phyloP scores from a whole-genome alignment of 495 filamentous ascomycete genomes.

The Talaromyces proteolyticus region DNA sequence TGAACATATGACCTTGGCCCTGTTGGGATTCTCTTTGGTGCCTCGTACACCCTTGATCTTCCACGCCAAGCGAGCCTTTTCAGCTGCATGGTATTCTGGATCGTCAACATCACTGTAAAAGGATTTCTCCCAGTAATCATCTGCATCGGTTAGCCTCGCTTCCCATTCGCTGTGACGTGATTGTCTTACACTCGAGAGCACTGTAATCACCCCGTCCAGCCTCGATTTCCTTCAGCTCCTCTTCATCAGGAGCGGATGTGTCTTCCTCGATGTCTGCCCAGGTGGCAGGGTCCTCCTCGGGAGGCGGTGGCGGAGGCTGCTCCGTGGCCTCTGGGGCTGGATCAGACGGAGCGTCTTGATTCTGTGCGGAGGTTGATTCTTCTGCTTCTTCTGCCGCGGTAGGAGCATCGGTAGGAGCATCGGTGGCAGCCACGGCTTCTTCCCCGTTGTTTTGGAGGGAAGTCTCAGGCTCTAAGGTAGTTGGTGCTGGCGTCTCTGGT shows the following conservation, averaged over 20 bases:
- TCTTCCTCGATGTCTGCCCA: slow-evolving; percentile 52
- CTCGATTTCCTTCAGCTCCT: slow-evolving; percentile 56
- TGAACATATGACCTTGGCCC: slow-evolving; percentile 53
- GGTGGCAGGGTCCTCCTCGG: slow-evolving; percentile 37
- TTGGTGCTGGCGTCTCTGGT: not conserved
- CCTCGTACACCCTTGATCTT: slow-evolving; percentile 53
- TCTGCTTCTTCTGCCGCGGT: not conserved
- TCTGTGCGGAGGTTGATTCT: slow-evolving; percentile 4
- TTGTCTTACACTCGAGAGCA: slow-evolving; percentile 47
- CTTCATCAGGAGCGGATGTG: slow-evolving; percentile 48
- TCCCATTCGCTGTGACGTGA: not conserved
- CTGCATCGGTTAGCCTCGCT: slow-evolving; percentile 14
- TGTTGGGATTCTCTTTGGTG: slow-evolving; percentile 55
- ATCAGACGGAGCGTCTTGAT: slow-evolving; percentile 5
- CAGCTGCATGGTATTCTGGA: slow-evolving; percentile 46
- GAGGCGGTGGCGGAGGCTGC: slow-evolving; percentile 8
- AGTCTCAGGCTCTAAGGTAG: not conserved
- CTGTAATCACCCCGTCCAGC: slow-evolving; percentile 39
- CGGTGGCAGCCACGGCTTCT: not conserved
- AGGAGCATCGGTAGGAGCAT: not conserved
- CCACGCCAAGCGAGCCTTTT: slow-evolving; percentile 56
- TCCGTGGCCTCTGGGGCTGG: slow-evolving; percentile 5
- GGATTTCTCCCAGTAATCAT: slow-evolving; percentile 54
- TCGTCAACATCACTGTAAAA: slow-evolving; percentile 54
- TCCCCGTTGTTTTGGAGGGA: not conserved